Percentiles rank a stretch among this genome's conserved stretches.
phyloP scores from a whole-genome alignment of 2,329 filamentous ascomycete species.

The Cordyceps militaris region DNA sequence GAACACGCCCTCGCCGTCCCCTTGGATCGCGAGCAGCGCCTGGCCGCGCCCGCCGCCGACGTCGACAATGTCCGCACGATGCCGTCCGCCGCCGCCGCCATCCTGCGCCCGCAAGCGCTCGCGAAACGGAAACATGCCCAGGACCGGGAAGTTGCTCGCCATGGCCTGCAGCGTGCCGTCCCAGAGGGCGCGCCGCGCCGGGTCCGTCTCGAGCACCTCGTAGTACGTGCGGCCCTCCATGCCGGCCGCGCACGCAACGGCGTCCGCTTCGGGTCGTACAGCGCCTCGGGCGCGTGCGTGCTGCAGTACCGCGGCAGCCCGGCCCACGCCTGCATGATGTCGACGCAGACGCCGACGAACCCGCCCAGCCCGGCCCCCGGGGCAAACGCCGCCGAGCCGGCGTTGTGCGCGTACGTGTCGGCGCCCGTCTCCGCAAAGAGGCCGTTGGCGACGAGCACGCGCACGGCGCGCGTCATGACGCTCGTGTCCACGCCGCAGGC shows the following conservation, averaged over 20 bases:
- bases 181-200: constrained; percentile 26
- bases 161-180: constrained; percentile 25
- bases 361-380: constrained; percentile 21
- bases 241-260: constrained; percentile 26
- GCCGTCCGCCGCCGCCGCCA: constrained; percentile 20
- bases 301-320: constrained; percentile 25
- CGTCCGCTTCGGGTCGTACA: constrained; percentile 26
- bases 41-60: constrained; percentile 27
- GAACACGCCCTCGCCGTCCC: neutral
- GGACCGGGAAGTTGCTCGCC: constrained; percentile 26
- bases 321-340: constrained; percentile 22
- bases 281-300: constrained; percentile 23
- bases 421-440: constrained; percentile 23
- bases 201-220: constrained; percentile 25
- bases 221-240: constrained; percentile 30
- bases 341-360: constrained; percentile 26
- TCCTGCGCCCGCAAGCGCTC: constrained; percentile 19
- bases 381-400: constrained; percentile 23
- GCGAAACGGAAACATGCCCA: constrained; percentile 29
- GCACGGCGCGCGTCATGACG: constrained; percentile 26
- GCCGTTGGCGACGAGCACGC: constrained; percentile 24
- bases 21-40: neutral
- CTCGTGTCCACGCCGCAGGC: constrained; percentile 24
- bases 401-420: constrained; percentile 27
- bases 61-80: constrained; percentile 27